Conservation (phyloP, 192 early-diverging fungal species). For the Phycomyces nitens region DNA sequence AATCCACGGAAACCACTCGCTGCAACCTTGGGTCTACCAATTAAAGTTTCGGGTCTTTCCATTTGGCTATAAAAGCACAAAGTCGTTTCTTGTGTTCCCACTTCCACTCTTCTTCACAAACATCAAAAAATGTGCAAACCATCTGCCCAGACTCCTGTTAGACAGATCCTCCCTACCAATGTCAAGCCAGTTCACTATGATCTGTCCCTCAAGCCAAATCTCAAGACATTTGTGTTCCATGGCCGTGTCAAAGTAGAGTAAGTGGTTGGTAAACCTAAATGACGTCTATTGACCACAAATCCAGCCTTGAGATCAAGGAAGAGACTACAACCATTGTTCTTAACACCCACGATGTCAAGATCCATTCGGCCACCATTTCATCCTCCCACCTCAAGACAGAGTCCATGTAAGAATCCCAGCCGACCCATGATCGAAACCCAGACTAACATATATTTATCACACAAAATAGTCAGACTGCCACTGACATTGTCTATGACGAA, state of each 20-base stretch:
- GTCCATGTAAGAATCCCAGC: constrained; percentile 37
- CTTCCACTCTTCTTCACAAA: neutral
- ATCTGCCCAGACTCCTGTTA: neutral
- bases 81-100: constrained; percentile 1
- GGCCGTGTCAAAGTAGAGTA: constrained; percentile 77
- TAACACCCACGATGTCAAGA: constrained; percentile 64
- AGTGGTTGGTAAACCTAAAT: constrained; percentile 16
- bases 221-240: constrained; percentile 74
- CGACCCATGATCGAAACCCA: no score
- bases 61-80: neutral
- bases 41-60: neutral
- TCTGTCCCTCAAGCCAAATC: constrained; percentile 74
- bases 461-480: constrained; percentile 27
- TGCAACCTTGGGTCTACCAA: neutral
- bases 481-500: constrained; percentile 44
- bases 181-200: constrained; percentile 84
- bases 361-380: constrained; percentile 48
- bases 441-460: no score
- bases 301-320: constrained; percentile 57
- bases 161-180: constrained; percentile 80
- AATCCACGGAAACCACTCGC: no score
- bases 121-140: constrained; percentile 4
- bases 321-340: constrained; percentile 62
- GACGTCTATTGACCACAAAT: neutral
- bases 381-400: constrained; percentile 50